Percentiles rank a stretch among this genome's conserved stretches.
These are phyloP conservation scores for Rhodofomes roseus DNA, from an alignment of 1,284 basidiomycete genomes.

Conservation along the genomic window DNA sequence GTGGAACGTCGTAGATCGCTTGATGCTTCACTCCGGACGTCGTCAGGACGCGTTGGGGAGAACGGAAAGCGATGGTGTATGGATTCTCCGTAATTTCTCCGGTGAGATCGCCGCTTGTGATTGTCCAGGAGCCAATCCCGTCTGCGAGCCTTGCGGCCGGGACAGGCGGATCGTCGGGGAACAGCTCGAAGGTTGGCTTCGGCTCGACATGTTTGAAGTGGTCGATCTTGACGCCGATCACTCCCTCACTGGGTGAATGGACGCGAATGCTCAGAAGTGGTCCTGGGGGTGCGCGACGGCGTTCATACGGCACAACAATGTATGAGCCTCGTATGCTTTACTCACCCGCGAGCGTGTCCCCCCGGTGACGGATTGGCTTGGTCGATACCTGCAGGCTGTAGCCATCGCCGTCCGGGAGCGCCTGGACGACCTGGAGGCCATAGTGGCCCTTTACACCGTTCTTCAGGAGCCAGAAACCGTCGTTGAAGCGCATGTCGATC, in stretches of 20 bases:
- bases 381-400: conserved; percentile 62
- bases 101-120: conserved; percentile 42
- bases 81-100: conserved; percentile 57
- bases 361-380: conserved; percentile 60
- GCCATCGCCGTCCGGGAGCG: conserved; percentile 39
- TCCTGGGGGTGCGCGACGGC: conserved; percentile 33
- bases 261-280: conserved; percentile 58
- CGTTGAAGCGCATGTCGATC: conserved; percentile 36
- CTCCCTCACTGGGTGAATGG: conserved; percentile 62
- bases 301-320: conserved; percentile 4
- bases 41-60: conserved; percentile 44
- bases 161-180: conserved; percentile 54
- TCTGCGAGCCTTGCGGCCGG: conserved; percentile 39
- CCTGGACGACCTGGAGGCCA: conserved; percentile 51
- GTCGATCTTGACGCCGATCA: conserved; percentile 61
- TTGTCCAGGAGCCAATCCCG: conserved; percentile 32
- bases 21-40: conserved; percentile 60
- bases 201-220: conserved; percentile 50
- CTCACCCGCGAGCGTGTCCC: conserved; percentile 64
- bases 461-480: conserved; percentile 70
- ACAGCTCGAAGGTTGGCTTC: conserved; percentile 54
- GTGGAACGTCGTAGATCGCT: conserved; percentile 61
- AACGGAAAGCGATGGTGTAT: conserved; percentile 60
- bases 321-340: background rate
- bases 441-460: conserved; percentile 60